These are phyloP conservation scores for Theobroma cacao DNA, from an alignment of 345 rosid species.

Conservation along the genomic window DNA sequence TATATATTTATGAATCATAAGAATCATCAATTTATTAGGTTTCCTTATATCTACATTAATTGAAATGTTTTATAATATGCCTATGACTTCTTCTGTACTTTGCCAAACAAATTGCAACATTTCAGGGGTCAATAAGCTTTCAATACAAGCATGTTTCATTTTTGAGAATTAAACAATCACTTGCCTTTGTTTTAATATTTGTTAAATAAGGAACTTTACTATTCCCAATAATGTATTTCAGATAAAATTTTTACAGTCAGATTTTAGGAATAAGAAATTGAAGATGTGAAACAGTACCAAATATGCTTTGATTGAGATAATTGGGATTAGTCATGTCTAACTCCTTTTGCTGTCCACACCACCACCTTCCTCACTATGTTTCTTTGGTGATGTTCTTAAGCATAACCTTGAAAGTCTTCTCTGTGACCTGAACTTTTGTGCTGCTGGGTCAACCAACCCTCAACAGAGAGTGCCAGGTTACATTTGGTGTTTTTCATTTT, in stretches of 20 bases:
- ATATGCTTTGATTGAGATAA: not conserved
- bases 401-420: not conserved
- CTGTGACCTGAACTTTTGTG: not conserved
- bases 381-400: not conserved
- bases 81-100: not conserved
- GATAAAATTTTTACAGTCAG: not conserved
- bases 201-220: not conserved
- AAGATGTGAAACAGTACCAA: slow-evolving; percentile 1
- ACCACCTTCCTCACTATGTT: not conserved
- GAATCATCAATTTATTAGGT: not conserved
- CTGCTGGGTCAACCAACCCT: not conserved
- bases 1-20: not conserved
- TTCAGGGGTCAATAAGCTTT: not conserved
- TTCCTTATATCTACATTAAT: not conserved
- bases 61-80: not conserved
- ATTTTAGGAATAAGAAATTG: not conserved
- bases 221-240: not conserved
- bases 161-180: not conserved
- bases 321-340: not conserved
- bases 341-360: not conserved
- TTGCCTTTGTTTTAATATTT: not conserved
- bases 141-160: too few species aligned
- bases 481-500: not conserved
- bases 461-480: not conserved
- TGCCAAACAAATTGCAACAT: not conserved